Evolutionary conservation across 2,329 filamentous ascomycete genomes (phyloP).

Genomic region (Malbranchea zuffiana): DNA sequence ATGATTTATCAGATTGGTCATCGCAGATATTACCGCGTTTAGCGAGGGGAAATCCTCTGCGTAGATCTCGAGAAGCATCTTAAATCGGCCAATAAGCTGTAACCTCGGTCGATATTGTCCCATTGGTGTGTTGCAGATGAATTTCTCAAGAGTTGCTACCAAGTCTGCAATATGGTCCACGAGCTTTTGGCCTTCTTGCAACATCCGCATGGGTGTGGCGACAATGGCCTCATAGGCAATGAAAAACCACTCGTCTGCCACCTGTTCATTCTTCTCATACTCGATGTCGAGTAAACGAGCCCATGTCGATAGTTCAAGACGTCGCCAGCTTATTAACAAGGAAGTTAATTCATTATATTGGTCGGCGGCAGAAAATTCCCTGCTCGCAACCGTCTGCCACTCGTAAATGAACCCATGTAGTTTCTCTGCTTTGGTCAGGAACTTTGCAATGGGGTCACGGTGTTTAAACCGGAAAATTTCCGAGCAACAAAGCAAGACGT

Average conservation of each 20-base stretch:
- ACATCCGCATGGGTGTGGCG: constrained; percentile 58
- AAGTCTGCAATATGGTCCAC: constrained; percentile 55
- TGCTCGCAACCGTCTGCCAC: constrained; percentile 89
- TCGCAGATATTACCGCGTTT: constrained; percentile 48
- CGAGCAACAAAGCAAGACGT: constrained; percentile 65
- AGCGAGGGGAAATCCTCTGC: constrained; percentile 49
- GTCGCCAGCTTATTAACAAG: constrained; percentile 77
- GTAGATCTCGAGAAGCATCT: constrained; percentile 55
- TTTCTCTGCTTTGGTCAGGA: constrained; percentile 78
- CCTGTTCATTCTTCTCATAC: constrained; percentile 59
- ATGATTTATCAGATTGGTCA: constrained; percentile 67
- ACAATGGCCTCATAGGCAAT: constrained; percentile 85
- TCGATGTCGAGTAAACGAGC: constrained; percentile 79
- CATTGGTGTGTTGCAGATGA: constrained; percentile 66
- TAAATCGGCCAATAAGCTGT: constrained; percentile 51
- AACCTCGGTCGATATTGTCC: constrained; percentile 72
- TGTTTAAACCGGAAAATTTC: constrained; percentile 66
- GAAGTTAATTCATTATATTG: constrained; percentile 70
- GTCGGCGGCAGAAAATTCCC: constrained; percentile 56
- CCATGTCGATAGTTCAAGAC: constrained; percentile 87
- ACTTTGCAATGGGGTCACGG: constrained; percentile 71
- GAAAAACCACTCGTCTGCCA: constrained; percentile 91
- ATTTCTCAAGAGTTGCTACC: constrained; percentile 64
- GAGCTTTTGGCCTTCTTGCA: constrained; percentile 49
- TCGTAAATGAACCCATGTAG: constrained; percentile 77